A percentile compares a stretch with the other conserved stretches of the same genome.
Conservation (phyloP, 306 rosid genomes). For the Ammopiptanthus mongolicus region DNA sequence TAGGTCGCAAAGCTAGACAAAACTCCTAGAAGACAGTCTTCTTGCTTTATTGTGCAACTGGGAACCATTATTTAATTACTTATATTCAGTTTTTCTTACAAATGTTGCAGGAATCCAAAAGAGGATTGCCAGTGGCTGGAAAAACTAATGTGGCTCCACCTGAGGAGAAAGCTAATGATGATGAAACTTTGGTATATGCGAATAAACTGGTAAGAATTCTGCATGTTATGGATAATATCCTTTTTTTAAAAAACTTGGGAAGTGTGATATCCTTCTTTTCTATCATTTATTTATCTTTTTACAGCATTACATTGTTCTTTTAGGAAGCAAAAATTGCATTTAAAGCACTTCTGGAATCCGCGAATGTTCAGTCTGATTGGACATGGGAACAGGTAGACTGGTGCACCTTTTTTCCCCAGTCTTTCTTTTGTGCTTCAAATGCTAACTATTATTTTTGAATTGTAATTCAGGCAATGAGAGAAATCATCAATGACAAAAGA, state of each 20-base stretch:
- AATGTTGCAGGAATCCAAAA: conserved; percentile 67
- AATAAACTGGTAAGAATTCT: conserved; percentile 72
- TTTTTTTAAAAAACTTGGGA: background rate
- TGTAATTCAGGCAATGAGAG: conserved; percentile 81
- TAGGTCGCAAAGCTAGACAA: background rate
- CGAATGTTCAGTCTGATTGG: conserved; percentile 96
- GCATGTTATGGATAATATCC: conserved; percentile 4
- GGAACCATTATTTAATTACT: background rate
- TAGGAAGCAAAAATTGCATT: conserved; percentile 98
- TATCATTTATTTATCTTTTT: background rate
- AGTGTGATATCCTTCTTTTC: background rate
- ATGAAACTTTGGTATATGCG: conserved; percentile 74
- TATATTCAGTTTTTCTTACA: conserved; percentile 20
- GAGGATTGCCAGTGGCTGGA: conserved; percentile 64
- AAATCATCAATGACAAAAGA: conserved; percentile 86
- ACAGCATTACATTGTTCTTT: conserved; percentile 1
- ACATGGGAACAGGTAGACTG: conserved; percentile 94
- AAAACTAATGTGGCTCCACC: conserved; percentile 52
- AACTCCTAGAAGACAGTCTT: background rate
- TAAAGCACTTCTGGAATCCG: conserved; percentile 87
- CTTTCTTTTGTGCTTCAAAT: conserved; percentile 15
- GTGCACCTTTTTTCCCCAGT: background rate
- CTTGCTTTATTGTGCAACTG: conserved; percentile 1
- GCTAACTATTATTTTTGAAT: conserved; percentile 23
- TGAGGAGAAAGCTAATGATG: conserved; percentile 74